phyloP scores from a whole-genome alignment of 805 yeast genomes.

The Teunomyces panamensis region DNA sequence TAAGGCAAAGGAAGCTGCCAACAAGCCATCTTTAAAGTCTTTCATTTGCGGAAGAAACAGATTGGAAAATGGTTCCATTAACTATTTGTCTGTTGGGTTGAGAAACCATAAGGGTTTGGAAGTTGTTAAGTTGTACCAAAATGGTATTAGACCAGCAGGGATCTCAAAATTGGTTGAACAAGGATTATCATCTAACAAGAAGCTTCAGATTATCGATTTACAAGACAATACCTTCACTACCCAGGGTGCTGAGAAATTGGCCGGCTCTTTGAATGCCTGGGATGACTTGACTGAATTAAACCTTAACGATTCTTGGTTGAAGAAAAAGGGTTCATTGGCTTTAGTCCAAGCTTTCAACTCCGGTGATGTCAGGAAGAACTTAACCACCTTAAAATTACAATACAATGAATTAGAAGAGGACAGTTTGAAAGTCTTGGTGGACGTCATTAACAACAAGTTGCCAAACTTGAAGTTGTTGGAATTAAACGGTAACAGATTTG shows the following conservation, averaged over 20 bases:
- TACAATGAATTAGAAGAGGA: constrained; percentile 79
- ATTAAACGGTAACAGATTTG: constrained; percentile 89
- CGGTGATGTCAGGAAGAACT: constrained; percentile 35
- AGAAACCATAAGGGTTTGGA: constrained; percentile 74
- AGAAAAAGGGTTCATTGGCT: constrained; percentile 67
- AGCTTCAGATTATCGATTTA: constrained; percentile 70
- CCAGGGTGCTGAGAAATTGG: constrained; percentile 56
- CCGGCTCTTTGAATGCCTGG: constrained; percentile 58
- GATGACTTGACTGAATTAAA: constrained; percentile 67
- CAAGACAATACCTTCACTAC: constrained; percentile 94
- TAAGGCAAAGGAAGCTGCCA: constrained; percentile 52
- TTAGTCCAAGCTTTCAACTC: constrained; percentile 47
- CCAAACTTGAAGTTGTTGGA: constrained; percentile 66
- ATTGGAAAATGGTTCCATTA: constrained; percentile 90
- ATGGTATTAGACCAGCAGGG: constrained; percentile 96
- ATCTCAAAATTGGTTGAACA: constrained; percentile 66
- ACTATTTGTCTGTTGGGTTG: constrained; percentile 79
- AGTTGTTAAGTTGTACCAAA: constrained; percentile 81
- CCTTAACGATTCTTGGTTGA: constrained; percentile 84
- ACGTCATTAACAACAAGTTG: constrained; percentile 55
- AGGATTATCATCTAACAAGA: constrained; percentile 64
- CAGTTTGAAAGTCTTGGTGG: constrained; percentile 58
- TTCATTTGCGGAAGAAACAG: constrained; percentile 97
- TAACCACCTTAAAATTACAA: constrained; percentile 70
- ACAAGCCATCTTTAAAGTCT: constrained; percentile 61